Conservation (phyloP, 495 filamentous ascomycete species). For the Hyaloscypha bicolor region DNA sequence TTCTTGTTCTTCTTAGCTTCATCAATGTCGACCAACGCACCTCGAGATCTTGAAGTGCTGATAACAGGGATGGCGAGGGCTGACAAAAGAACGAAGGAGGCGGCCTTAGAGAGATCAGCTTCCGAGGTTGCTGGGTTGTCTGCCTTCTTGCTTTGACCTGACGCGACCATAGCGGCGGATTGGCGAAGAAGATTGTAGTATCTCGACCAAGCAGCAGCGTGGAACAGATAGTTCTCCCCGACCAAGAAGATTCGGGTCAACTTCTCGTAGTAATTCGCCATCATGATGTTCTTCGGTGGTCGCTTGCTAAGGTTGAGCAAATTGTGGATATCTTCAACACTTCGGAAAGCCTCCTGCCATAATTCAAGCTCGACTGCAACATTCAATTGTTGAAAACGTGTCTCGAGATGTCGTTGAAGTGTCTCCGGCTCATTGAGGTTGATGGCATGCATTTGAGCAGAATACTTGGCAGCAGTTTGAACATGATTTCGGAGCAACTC, state of each 20-base stretch:
- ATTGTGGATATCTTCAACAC: constrained; percentile 99
- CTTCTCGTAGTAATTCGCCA: constrained; percentile 99
- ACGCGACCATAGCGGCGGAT: constrained; percentile 80
- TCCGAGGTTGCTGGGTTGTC: constrained; percentile 91
- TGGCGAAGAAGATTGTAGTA: constrained; percentile 96
- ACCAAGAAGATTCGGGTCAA: constrained; percentile 97
- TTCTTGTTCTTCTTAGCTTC: constrained; percentile 99
- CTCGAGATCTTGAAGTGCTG: constrained; percentile 94
- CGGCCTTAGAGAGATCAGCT: constrained; percentile 79
- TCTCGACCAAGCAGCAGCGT: constrained; percentile 93
- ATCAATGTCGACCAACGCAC: constrained; percentile 94
- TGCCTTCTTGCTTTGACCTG: constrained; percentile 85
- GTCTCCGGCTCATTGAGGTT: constrained; percentile 98
- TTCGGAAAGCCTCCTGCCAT: constrained; percentile 99
- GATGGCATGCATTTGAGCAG: constrained; percentile 98
- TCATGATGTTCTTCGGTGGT: constrained; percentile 99
- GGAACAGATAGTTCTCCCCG: constrained; percentile 99
- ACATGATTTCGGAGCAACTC: constrained; percentile 98
- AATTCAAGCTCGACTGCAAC: constrained; percentile 97
- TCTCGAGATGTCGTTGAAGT: constrained; percentile 94
- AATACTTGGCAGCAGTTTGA: constrained; percentile 98
- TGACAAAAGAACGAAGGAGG: constrained; percentile 94
- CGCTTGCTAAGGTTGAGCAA: constrained; percentile 98
- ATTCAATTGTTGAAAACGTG: constrained; percentile 97
- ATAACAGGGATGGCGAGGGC: constrained; percentile 97